A percentile compares a stretch with the other conserved stretches of the same genome.
These are phyloP conservation scores for Pichia nakasei DNA, from an alignment of 805 yeast species.

Conservation along the genomic window DNA sequence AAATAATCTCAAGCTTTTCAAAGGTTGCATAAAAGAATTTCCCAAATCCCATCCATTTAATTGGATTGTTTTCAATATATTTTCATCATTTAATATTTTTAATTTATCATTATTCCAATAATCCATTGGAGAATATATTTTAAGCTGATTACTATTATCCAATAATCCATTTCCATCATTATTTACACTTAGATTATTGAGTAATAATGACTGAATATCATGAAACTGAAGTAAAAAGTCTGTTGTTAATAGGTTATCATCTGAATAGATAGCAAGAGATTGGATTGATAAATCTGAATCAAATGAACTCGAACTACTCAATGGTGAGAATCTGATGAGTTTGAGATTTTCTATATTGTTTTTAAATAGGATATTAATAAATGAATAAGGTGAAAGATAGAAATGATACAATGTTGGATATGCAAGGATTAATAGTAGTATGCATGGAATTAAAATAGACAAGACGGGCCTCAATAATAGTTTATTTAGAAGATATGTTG, in stretches of 20 bases:
- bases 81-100: conserved; percentile 24
- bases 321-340: not conserved
- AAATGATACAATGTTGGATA: conserved; percentile 2
- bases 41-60: conserved; percentile 16
- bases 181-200: not conserved
- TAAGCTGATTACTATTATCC: conserved; percentile 2
- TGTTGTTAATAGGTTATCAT: not conserved
- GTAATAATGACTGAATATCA: conserved; percentile 1
- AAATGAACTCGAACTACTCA: not conserved
- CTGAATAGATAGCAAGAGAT: not conserved
- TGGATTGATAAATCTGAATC: not conserved
- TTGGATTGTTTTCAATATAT: conserved; percentile 33
- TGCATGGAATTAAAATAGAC: conserved; percentile 1
- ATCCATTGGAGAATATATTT: conserved; percentile 31
- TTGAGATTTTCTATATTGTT: not conserved
- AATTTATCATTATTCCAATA: conserved; percentile 33
- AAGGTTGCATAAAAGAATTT: conserved; percentile 15
- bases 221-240: not conserved
- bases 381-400: not conserved
- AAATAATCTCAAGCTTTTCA: conserved; percentile 25
- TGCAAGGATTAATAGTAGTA: not conserved
- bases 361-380: not conserved
- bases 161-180: not conserved
- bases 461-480: not conserved
- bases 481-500: not conserved